Conservation (phyloP, 2,329 filamentous ascomycete genomes). For the Cercospora janseana region DNA sequence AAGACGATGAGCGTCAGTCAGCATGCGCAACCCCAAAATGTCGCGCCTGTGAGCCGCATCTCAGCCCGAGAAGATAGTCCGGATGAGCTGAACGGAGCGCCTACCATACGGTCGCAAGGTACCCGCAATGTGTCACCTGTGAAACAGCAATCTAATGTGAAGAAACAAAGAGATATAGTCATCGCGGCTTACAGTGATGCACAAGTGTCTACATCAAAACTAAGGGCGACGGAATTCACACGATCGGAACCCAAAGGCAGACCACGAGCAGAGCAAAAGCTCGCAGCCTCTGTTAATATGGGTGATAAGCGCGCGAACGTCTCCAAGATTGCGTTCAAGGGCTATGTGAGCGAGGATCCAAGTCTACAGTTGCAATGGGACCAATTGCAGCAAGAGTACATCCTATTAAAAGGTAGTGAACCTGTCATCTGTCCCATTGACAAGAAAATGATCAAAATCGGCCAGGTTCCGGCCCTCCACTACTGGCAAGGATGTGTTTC, state of each 20-base stretch:
- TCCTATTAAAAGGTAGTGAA: too few relatives aligned
- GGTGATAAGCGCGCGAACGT: neutral
- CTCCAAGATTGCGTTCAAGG: too few relatives aligned
- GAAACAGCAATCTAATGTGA: conserved; percentile 2
- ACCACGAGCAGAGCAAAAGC: neutral
- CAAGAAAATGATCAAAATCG: too few relatives aligned
- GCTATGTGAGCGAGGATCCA: too few relatives aligned
- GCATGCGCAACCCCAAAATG: neutral
- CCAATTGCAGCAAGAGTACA: too few relatives aligned
- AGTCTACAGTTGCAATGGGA: too few relatives aligned
- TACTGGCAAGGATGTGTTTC: too few relatives aligned
- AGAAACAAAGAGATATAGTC: too few relatives aligned
- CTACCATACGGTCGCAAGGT: conserved; percentile 1
- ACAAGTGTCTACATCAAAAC: neutral
- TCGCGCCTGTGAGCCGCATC: neutral
- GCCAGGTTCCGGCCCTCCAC: too few relatives aligned
- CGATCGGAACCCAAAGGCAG: too few relatives aligned
- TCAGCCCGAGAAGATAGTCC: conserved; percentile 5
- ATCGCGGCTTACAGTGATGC: neutral
- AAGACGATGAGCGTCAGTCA: neutral
- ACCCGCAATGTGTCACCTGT: conserved; percentile 2
- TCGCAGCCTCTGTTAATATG: neutral
- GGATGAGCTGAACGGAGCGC: conserved; percentile 13
- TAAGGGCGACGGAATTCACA: conserved; percentile 1
- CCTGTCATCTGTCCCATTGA: too few relatives aligned